A percentile compares a stretch with the other conserved stretches of the same genome.
Evolutionary conservation across 192 early-diverging fungal genomes (phyloP).

Genomic region (Glomus cerebriforme): DNA sequence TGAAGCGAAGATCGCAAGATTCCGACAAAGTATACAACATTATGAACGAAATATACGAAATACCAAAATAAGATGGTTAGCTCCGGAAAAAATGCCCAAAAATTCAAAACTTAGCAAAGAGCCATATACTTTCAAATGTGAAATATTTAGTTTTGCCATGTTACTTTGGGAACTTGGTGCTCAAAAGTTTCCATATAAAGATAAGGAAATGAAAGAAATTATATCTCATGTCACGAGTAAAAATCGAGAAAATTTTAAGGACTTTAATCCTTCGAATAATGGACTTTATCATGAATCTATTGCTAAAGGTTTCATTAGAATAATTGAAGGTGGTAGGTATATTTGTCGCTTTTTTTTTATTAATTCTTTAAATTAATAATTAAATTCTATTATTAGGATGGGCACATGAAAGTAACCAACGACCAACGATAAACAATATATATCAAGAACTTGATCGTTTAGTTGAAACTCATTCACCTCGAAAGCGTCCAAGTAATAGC

Average conservation of each 20-base stretch:
- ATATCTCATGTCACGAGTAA: not conserved
- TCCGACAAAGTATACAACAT: not conserved
- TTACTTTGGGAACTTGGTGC: not conserved
- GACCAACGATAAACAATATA: not conserved
- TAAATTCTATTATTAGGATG: not conserved
- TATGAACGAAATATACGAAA: not conserved
- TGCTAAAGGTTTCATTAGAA: not conserved
- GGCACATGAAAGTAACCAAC: not conserved
- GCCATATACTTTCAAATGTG: constrained; percentile 18
- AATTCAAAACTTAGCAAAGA: not conserved
- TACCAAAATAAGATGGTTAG: constrained; percentile 10
- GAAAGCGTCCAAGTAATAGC: not conserved
- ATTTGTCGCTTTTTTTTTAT: not conserved
- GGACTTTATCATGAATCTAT: not conserved
- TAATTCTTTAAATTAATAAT: not conserved
- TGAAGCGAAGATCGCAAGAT: constrained; percentile 22
- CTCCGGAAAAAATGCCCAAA: constrained; percentile 13
- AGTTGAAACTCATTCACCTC: not conserved
- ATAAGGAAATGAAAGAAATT: not conserved
- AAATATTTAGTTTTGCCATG: constrained; percentile 16
- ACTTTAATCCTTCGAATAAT: not conserved
- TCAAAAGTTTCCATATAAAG: not conserved
- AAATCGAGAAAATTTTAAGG: not conserved
- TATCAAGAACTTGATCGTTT: not conserved
- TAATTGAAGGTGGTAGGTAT: not conserved